Percentiles rank a stretch among this genome's conserved stretches.
Evolutionary conservation across 371 early-diverging fungal species (phyloP).

Genomic region (Mucor piriformis): DNA sequence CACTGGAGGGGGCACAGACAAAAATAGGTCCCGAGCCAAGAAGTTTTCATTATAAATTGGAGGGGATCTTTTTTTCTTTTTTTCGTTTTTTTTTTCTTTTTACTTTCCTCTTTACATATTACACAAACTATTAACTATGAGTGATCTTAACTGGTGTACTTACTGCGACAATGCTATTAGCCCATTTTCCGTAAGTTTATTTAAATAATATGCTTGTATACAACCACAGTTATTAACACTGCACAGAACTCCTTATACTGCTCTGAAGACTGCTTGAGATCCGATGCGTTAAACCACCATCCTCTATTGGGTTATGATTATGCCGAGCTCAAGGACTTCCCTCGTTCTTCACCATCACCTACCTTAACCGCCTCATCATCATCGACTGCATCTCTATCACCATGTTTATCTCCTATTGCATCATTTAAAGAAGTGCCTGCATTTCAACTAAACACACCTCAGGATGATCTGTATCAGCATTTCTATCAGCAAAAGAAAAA

Average conservation of each 20-base stretch:
- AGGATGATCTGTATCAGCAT: conserved; percentile 13
- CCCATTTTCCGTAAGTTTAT: conserved; percentile 26
- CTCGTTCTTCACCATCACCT: conserved; percentile 25
- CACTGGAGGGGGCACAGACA: conserved; percentile 15
- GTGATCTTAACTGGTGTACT: conserved; percentile 41
- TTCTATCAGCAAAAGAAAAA: conserved; percentile 19
- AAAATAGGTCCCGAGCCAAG: conserved; percentile 5
- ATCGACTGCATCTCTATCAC: conserved; percentile 20
- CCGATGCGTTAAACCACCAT: conserved; percentile 37
- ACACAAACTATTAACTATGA: conserved; percentile 10
- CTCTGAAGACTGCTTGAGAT: conserved; percentile 32
- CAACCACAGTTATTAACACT: background rate
- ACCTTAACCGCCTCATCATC: conserved; percentile 10
- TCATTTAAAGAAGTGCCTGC: conserved; percentile 26
- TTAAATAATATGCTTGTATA: background rate
- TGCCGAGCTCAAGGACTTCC: conserved; percentile 37
- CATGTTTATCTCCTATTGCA: conserved; percentile 20
- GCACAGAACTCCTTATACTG: conserved; percentile 36
- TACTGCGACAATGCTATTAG: conserved; percentile 38
- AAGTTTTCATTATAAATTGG: background rate
- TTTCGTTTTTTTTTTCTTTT: conserved; percentile 9
- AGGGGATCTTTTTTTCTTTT: background rate
- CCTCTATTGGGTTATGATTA: conserved; percentile 39
- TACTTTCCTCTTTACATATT: too few species aligned
- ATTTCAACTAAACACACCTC: conserved; percentile 24